These are phyloP conservation scores for Aegilops speltoides DNA, from an alignment of 176 grass and related monocot species.

Conservation along the genomic window DNA sequence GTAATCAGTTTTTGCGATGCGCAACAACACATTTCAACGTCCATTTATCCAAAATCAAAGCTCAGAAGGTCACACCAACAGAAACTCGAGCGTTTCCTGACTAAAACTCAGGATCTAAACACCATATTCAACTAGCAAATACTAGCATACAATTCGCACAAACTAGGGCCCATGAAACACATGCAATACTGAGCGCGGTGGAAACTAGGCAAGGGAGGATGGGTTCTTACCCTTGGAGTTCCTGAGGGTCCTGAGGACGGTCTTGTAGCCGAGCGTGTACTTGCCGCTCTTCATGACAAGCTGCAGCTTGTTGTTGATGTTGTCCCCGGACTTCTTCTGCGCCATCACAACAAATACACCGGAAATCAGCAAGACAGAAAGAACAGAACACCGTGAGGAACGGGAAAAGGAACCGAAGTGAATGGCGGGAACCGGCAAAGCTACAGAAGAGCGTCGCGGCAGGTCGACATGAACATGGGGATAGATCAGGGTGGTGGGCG, in stretches of 20 bases:
- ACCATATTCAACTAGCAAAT: too few species aligned
- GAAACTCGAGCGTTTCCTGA: neutral
- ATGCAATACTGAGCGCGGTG: neutral
- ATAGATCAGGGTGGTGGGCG: too few species aligned
- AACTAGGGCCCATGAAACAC: neutral
- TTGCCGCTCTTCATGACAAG: slow-evolving; percentile 99
- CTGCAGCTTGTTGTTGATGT: slow-evolving; percentile 94
- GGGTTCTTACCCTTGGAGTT: slow-evolving; percentile 72
- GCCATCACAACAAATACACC: neutral
- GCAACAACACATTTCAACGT: neutral
- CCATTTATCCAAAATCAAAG: neutral
- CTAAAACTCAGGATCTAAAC: too few species aligned
- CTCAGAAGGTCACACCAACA: too few species aligned
- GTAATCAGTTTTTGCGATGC: slow-evolving; percentile 44
- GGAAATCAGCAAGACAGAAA: neutral
- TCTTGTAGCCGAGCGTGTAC: slow-evolving; percentile 97
- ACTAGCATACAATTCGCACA: neutral
- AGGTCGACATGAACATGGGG: neutral
- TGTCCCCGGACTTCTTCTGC: slow-evolving; percentile 94
- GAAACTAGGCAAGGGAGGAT: neutral
- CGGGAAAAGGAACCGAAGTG: neutral
- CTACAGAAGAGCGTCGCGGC: neutral
- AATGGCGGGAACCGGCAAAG: neutral
- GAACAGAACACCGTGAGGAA: neutral
- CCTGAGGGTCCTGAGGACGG: slow-evolving; percentile 83